Conservation (phyloP, 2,329 filamentous ascomycete genomes). For the Hypoxylon sp. region DNA sequence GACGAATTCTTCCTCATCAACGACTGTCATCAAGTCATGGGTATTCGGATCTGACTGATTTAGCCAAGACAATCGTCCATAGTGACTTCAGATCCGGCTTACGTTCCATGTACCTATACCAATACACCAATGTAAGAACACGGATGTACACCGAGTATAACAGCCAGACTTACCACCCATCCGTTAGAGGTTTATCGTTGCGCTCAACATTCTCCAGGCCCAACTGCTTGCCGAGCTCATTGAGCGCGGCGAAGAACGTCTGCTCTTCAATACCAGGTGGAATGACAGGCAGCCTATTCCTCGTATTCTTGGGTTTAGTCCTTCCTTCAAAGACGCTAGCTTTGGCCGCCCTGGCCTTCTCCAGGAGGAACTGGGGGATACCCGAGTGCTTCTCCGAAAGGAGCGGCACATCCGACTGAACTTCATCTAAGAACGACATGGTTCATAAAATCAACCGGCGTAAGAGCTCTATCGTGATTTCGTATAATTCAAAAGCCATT, state of each 20-base stretch:
- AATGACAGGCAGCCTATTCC: constrained; percentile 55
- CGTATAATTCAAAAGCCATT: neutral
- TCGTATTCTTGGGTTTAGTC: constrained; percentile 53
- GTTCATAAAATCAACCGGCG: neutral
- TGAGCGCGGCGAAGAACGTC: constrained; percentile 54
- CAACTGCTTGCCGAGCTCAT: constrained; percentile 56
- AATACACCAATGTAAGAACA: constrained; percentile 11
- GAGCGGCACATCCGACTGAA: constrained; percentile 53
- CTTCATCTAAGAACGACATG: constrained; percentile 48
- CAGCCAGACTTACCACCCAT: constrained; percentile 56
- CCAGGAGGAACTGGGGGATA: constrained; percentile 57
- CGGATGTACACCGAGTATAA: neutral
- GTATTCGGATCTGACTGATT: constrained; percentile 55
- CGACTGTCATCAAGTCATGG: constrained; percentile 60
- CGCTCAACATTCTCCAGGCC: constrained; percentile 58
- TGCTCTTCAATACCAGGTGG: constrained; percentile 57
- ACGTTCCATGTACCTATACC: constrained; percentile 54
- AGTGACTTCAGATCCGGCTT: constrained; percentile 10
- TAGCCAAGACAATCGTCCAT: constrained; percentile 12
- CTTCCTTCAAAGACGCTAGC: constrained; percentile 54
- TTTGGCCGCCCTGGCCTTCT: constrained; percentile 57
- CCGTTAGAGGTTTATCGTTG: constrained; percentile 59
- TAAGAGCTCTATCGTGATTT: neutral
- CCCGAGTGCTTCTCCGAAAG: constrained; percentile 58
- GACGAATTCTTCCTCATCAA: constrained; percentile 63